These are phyloP conservation scores for Senna tora DNA, from an alignment of 306 rosid species.

Conservation along the genomic window DNA sequence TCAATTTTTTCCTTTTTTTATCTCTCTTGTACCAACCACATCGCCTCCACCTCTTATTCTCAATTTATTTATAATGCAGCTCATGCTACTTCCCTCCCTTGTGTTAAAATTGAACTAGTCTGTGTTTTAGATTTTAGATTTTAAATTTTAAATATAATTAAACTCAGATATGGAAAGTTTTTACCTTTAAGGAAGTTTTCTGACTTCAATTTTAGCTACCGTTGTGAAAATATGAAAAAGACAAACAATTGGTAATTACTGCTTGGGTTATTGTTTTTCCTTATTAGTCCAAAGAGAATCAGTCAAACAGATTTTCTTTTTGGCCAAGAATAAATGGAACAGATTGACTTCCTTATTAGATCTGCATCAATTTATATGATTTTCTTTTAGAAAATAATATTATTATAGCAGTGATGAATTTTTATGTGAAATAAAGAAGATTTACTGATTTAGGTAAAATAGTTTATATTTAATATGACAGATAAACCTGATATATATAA, in stretches of 20 bases:
- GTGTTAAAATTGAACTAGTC: background rate
- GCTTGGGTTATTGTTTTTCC: too few relatives aligned
- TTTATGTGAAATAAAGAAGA: background rate
- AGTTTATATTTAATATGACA: background rate
- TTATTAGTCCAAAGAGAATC: background rate
- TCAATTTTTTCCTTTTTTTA: too few relatives aligned
- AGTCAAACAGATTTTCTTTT: background rate
- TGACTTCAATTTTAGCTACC: background rate
- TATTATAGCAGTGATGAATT: too few relatives aligned
- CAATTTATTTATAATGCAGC: background rate
- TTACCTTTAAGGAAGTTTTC: background rate
- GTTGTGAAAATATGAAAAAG: background rate
- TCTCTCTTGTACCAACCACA: background rate
- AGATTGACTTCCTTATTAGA: slow-evolving; percentile 9
- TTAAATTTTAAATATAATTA: background rate
- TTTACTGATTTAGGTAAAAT: background rate
- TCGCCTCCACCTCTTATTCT: background rate
- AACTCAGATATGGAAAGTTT: background rate
- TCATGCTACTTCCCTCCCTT: too few relatives aligned
- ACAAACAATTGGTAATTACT: too few relatives aligned
- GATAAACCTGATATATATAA: background rate
- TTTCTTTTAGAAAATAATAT: too few relatives aligned
- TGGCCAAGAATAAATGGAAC: background rate
- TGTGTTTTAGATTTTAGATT: background rate
- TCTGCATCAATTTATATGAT: too few relatives aligned